Base-by-base conservation (phyloP, 2,329 filamentous ascomycete genomes). In the Sphaerostilbella broomeana region DNA sequence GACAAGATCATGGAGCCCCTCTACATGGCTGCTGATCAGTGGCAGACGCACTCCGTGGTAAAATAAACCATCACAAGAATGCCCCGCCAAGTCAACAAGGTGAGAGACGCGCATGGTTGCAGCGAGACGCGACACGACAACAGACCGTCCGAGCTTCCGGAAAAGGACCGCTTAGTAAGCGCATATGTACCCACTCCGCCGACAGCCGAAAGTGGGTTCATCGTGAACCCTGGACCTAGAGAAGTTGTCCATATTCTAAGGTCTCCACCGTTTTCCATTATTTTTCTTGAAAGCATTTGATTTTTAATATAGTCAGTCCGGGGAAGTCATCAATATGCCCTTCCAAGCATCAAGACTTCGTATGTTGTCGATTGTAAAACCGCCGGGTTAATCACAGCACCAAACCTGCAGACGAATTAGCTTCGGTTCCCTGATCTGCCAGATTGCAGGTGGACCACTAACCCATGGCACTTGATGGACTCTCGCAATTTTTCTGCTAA, bases 381-480 rank as follows among this genome's bases (percentile, higher is more conserved):
- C 17, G n/a, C 15, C 10, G 15, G 19, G 7, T 40, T 24, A 35
- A 40, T 21, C 10, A 32, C 38, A n/a, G 38, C 31, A 19, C 38
- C 38, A 20, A 40, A 40, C 5, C 38, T 40, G 29, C 17, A 13
- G 7, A n/a, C 13, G 11, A 11, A 35, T 35, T 28, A 40, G 38
- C 31, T 15, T 4, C 9, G n/a, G n/a, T n/a, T n/a, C n/a, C n/a
- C n/a, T n/a, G n/a, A n/a, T n/a, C n/a, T n/a, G n/a, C n/a, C n/a
- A n/a, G n/a, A n/a, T n/a, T n/a, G n/a, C n/a, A n/a, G n/a, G n/a
- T n/a, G n/a, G n/a, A n/a, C 18, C 6, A 31, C 16, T 35, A 10
- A 55, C 62, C 63, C 63, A 37, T 63, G 59, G 30, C 63, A 67
- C 30, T 57, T 55, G 5, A 64, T 56, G 6, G 55, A 50, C 3